A percentile compares a stretch with the other conserved stretches of the same genome.
Evolutionary conservation across 2,329 filamentous ascomycete species (phyloP).

Genomic region (Penicillium sclerotigenum): DNA sequence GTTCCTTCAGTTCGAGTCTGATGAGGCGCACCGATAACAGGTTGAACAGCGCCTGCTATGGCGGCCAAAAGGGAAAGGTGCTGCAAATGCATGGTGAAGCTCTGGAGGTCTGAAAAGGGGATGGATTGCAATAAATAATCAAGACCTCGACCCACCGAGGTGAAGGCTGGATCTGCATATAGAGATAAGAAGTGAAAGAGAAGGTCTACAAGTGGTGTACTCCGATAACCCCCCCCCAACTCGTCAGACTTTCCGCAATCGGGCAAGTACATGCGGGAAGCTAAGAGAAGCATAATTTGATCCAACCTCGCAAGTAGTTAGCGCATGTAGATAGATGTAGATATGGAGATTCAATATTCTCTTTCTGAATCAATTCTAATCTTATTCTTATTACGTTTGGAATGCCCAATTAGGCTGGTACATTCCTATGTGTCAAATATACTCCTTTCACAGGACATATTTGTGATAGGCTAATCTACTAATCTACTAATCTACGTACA

Average conservation of each 20-base stretch:
- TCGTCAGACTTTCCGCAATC: neutral
- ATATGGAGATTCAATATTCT: neutral
- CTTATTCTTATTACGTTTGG: neutral
- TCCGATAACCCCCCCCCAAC: neutral
- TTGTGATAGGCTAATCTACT: neutral
- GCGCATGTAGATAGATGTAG: too few species aligned
- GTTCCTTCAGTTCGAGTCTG: constrained; percentile 10
- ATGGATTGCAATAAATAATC: neutral
- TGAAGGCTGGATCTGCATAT: neutral
- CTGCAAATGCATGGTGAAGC: constrained; percentile 15
- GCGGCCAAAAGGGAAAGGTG: constrained; percentile 16
- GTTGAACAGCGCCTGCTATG: constrained; percentile 11
- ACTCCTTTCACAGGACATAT: neutral
- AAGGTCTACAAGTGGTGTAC: neutral
- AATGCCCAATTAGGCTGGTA: neutral
- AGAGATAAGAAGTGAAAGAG: too few species aligned
- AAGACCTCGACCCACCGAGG: neutral
- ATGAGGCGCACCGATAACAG: constrained; percentile 14
- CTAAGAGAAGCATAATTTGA: neutral
- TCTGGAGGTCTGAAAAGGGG: neutral
- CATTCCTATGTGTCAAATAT: neutral
- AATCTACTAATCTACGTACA: too few species aligned
- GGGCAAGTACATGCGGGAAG: constrained; percentile 1
- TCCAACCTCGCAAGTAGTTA: neutral
- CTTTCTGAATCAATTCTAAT: neutral